Conservation (phyloP, 1,139 yeast genomes). For the Blastobotrys buckinghamii region DNA sequence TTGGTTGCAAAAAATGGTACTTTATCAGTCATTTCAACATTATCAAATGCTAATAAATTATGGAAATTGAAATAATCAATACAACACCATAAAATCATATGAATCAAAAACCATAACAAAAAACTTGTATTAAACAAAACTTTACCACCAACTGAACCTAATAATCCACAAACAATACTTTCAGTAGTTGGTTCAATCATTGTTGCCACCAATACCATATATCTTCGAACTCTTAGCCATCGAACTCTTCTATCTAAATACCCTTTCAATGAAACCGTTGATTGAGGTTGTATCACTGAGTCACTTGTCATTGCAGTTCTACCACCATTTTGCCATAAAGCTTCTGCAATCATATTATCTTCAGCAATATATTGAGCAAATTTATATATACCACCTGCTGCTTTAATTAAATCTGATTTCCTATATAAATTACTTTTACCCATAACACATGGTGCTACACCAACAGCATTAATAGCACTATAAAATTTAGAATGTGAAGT, state of each 20-base stretch:
- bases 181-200: slow-evolving; percentile 85
- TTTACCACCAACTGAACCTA: slow-evolving; percentile 58
- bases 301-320: slow-evolving; percentile 78
- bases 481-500: slow-evolving; percentile 85
- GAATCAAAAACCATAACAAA: slow-evolving; percentile 41
- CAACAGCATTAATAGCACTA: slow-evolving; percentile 64
- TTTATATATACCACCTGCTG: slow-evolving; percentile 56
- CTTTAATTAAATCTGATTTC: slow-evolving; percentile 58
- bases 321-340: slow-evolving; percentile 70
- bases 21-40: slow-evolving; percentile 25
- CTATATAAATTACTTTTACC: slow-evolving; percentile 86
- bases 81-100: slow-evolving; percentile 56
- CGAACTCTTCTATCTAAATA: slow-evolving; percentile 66
- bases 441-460: slow-evolving; percentile 87
- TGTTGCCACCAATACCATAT: slow-evolving; percentile 84
- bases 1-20: slow-evolving; percentile 30
- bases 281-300: slow-evolving; percentile 73
- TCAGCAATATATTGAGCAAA: slow-evolving; percentile 85
- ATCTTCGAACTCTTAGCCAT: slow-evolving; percentile 85
- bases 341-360: slow-evolving; percentile 88
- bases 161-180: slow-evolving; percentile 54
- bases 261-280: slow-evolving; percentile 42
- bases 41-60: slow-evolving; percentile 36
- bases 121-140: slow-evolving; percentile 32
- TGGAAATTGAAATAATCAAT: slow-evolving; percentile 59